Percentiles rank a stretch among this genome's conserved stretches.
phyloP scores from a whole-genome alignment of 1,284 basidiomycete species.

The Takashimella tepidaria region DNA sequence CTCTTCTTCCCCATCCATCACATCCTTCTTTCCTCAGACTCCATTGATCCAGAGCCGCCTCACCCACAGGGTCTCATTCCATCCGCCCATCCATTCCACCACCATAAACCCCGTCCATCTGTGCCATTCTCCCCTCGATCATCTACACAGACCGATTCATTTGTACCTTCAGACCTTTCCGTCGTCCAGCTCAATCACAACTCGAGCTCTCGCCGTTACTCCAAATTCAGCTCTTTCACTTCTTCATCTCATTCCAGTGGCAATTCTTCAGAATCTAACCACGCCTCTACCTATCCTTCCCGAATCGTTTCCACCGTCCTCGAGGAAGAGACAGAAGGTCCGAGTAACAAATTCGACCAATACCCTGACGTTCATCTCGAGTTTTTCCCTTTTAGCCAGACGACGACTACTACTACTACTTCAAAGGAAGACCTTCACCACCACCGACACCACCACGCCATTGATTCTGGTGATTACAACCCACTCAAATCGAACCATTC shows the following conservation, averaged over 20 bases:
- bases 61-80: neutral
- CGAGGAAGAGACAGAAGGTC: slow-evolving; percentile 24
- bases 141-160: slow-evolving; percentile 6
- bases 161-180: neutral
- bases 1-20: neutral
- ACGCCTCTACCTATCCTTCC: slow-evolving; percentile 13
- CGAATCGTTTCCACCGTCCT: slow-evolving; percentile 31
- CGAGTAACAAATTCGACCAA: neutral
- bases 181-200: slow-evolving; percentile 8
- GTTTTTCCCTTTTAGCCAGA: slow-evolving; percentile 6
- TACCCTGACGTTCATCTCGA: neutral
- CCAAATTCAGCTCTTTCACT: slow-evolving; percentile 22
- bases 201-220: slow-evolving; percentile 15
- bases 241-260: slow-evolving; percentile 15
- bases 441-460: neutral
- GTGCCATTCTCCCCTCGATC: slow-evolving; percentile 22
- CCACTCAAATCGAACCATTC: slow-evolving; percentile 1
- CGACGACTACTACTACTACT: neutral
- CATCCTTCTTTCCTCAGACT: neutral
- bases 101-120: slow-evolving; percentile 16
- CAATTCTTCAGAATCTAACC: slow-evolving; percentile 18
- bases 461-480: neutral
- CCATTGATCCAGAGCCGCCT: neutral
- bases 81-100: slow-evolving; percentile 12
- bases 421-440: too few relatives aligned